Conservation (phyloP, 2,329 filamentous ascomycete genomes). For the Cladosporium sp. region DNA sequence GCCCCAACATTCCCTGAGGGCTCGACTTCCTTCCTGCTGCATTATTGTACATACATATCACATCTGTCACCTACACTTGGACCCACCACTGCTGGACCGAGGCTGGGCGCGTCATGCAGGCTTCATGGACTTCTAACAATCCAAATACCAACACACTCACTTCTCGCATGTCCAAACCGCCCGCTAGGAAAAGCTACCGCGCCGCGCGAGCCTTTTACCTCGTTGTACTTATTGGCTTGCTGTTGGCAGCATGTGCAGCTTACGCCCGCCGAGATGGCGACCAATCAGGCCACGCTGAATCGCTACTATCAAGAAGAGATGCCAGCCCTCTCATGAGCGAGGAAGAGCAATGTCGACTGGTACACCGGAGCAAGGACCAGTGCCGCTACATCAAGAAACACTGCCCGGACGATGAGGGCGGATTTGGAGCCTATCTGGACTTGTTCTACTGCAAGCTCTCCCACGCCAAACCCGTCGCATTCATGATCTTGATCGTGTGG, state of each 20-base stretch:
- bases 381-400: conserved; percentile 82
- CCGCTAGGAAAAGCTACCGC: conserved; percentile 34
- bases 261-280: conserved; percentile 11
- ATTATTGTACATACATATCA: conserved; percentile 2
- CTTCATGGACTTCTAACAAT: conserved; percentile 3
- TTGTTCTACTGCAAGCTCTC: conserved; percentile 85
- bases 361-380: conserved; percentile 73
- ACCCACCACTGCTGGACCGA: conserved; percentile 6
- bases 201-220: conserved; percentile 50
- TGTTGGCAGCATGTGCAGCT: conserved; percentile 16
- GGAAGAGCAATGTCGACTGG: conserved; percentile 68
- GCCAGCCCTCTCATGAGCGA: conserved; percentile 26
- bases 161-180: conserved; percentile 7
- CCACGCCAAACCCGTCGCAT: conserved; percentile 71
- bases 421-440: conserved; percentile 81
- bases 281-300: neutral
- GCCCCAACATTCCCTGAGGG: conserved; percentile 6
- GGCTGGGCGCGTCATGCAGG: conserved; percentile 12
- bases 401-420: conserved; percentile 86
- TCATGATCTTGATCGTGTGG: conserved; percentile 76
- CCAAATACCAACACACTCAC: conserved; percentile 10
- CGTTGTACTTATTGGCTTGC: conserved; percentile 39
- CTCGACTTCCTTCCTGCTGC: neutral
- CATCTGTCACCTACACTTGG: neutral
- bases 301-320: neutral